Evolutionary conservation across 306 rosid genomes (phyloP).

Genomic region (Crotalaria pallida): DNA sequence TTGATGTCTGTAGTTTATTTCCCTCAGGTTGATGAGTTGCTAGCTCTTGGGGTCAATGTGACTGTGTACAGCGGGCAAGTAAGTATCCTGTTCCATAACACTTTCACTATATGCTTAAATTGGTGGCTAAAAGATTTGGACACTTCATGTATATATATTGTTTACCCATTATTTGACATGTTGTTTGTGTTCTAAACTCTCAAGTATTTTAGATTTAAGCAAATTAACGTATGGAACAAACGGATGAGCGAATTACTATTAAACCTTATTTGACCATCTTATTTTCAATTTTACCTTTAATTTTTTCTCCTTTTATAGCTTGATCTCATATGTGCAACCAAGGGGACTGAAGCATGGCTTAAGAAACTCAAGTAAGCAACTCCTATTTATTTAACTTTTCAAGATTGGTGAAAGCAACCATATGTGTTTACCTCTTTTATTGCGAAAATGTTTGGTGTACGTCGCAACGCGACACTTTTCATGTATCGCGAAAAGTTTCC

Average conservation of each 20-base stretch:
- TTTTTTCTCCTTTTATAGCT: slow-evolving; percentile 26
- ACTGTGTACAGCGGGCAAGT: slow-evolving; percentile 93
- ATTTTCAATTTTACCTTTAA: not conserved
- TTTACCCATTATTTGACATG: no score
- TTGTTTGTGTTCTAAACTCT: not conserved
- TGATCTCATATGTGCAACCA: slow-evolving; percentile 86
- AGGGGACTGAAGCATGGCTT: slow-evolving; percentile 88
- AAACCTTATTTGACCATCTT: not conserved
- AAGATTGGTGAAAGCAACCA: not conserved
- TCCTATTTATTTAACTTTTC: no score
- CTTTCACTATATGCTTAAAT: not conserved
- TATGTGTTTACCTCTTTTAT: not conserved
- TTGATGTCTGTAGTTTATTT: not conserved
- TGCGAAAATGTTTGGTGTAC: no score
- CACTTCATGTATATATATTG: not conserved
- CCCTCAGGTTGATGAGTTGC: slow-evolving; percentile 68
- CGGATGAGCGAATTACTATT: not conserved
- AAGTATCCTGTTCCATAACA: slow-evolving; percentile 18
- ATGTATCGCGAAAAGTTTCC: no score
- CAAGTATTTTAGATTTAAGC: not conserved
- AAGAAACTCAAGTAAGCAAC: slow-evolving; percentile 62
- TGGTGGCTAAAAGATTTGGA: not conserved
- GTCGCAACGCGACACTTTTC: no score
- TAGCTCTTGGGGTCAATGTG: slow-evolving; percentile 72
- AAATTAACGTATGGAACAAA: not conserved